These are phyloP conservation scores for Aspergillus sp. DNA, from an alignment of 2,329 filamentous ascomycete species.

Conservation along the genomic window DNA sequence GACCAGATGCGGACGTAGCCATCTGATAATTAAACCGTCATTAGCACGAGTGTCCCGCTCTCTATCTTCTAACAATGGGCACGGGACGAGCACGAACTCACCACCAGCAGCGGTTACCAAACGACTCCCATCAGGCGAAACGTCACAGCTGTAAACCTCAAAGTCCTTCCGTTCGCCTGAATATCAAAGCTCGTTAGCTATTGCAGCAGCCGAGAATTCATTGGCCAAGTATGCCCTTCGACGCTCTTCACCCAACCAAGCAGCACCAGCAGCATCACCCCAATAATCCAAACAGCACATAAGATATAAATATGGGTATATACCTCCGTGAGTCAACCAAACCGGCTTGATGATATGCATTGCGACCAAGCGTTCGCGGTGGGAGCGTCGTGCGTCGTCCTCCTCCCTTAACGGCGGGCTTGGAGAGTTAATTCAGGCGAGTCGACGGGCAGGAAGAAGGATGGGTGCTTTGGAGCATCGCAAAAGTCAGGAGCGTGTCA, in stretches of 20 bases:
- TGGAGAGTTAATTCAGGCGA: conserved; percentile 7
- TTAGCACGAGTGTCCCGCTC: neutral
- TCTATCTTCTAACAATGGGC: neutral
- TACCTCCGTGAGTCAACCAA: conserved; percentile 91
- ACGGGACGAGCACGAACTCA: conserved; percentile 38
- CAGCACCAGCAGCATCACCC: neutral
- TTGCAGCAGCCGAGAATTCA: neutral
- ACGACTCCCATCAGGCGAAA: conserved; percentile 86
- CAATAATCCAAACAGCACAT: conserved; percentile 1
- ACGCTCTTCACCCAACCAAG: neutral
- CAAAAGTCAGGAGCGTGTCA: conserved; percentile 12
- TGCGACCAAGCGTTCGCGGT: conserved; percentile 9
- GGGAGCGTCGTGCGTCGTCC: too few relatives aligned
- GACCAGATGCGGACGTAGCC: conserved; percentile 98
- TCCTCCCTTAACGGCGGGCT: neutral
- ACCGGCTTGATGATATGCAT: conserved; percentile 91
- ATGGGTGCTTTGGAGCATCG: conserved; percentile 20
- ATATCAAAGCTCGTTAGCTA: neutral
- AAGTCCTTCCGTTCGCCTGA: conserved; percentile 93
- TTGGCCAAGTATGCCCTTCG: too few relatives aligned
- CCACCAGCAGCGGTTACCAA: conserved; percentile 90
- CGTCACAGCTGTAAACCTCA: conserved; percentile 96
- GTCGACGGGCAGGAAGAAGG: conserved; percentile 15
- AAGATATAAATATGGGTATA: conserved; percentile 4
- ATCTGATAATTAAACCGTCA: conserved; percentile 45